Evolutionary conservation across 108 stramenopile genomes (phyloP).

Genomic region (Chaetoceros tenuissimus): DNA sequence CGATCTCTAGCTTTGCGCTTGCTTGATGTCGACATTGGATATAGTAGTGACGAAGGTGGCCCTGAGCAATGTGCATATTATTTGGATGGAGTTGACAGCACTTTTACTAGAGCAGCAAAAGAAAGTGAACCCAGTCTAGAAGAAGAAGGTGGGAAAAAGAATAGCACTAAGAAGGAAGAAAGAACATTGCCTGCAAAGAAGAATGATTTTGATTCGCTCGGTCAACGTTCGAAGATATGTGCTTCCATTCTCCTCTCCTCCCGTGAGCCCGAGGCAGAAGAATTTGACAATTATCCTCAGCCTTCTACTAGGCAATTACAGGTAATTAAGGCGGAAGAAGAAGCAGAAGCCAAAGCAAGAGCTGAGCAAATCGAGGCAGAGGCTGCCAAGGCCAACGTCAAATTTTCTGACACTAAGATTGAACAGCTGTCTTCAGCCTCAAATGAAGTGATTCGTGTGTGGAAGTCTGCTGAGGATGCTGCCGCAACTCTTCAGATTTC

Average conservation of each 20-base stretch:
- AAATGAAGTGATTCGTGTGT: constrained; percentile 60
- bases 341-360: constrained; percentile 16
- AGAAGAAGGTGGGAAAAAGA: constrained; percentile 8
- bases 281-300: constrained; percentile 66
- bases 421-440: constrained; percentile 64
- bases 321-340: constrained; percentile 21
- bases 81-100: constrained; percentile 72
- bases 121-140: constrained; percentile 7
- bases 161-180: constrained; percentile 14
- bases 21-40: constrained; percentile 70
- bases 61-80: constrained; percentile 72
- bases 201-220: constrained; percentile 63
- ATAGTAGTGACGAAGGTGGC: constrained; percentile 88
- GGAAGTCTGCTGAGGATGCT: constrained; percentile 72
- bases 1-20: constrained; percentile 54
- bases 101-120: constrained; percentile 36
- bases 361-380: constrained; percentile 14
- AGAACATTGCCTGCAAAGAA: constrained; percentile 46
- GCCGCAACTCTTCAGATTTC: constrained; percentile 73
- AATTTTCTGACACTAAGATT: constrained; percentile 70
- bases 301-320: constrained; percentile 44
- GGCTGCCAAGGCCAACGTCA: constrained; percentile 15
- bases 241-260: constrained; percentile 46
- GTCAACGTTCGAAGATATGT: constrained; percentile 50
- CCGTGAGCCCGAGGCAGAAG: constrained; percentile 39